Percentiles rank a stretch among this genome's conserved stretches.
Conservation (phyloP, 2,329 filamentous ascomycete species). For the Aspergillus jensenii region DNA sequence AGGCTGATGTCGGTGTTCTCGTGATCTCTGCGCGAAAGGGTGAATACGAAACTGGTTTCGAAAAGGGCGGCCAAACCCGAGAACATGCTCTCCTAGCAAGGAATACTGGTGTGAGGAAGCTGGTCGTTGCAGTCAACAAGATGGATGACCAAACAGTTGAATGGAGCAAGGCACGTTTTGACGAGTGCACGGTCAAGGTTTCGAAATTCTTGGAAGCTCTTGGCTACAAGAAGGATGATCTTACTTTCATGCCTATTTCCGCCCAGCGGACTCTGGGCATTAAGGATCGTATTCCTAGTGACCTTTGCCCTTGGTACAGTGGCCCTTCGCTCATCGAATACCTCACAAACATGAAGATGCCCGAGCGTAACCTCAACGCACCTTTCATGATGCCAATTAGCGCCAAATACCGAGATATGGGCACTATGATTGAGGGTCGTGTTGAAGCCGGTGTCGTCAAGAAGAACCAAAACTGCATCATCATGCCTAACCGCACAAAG, state of each 20-base stretch:
- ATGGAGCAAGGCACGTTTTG: constrained; percentile 90
- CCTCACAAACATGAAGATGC: constrained; percentile 86
- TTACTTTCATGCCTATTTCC: constrained; percentile 94
- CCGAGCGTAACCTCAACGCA: constrained; percentile 94
- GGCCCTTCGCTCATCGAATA: constrained; percentile 92
- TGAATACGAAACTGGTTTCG: constrained; percentile 98
- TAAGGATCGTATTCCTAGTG: constrained; percentile 80
- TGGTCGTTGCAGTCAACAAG: constrained; percentile 95
- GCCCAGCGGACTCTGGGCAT: constrained; percentile 84
- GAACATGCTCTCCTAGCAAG: constrained; percentile 98
- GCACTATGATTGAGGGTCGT: constrained; percentile 96
- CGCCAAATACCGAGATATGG: constrained; percentile 95
- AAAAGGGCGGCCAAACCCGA: constrained; percentile 91
- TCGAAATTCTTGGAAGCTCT: constrained; percentile 84
- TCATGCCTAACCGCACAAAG: constrained; percentile 92
- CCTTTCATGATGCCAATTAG: constrained; percentile 99
- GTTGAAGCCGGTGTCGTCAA: constrained; percentile 92
- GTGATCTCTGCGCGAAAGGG: constrained; percentile 97
- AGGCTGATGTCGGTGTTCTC: constrained; percentile 90
- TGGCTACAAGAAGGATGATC: constrained; percentile 93
- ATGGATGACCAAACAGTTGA: constrained; percentile 98
- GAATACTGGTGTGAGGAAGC: constrained; percentile 96
- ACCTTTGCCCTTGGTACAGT: constrained; percentile 76
- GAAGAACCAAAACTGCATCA: constrained; percentile 79
- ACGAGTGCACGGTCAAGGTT: constrained; percentile 90